phyloP scores from a whole-genome alignment of 768 basidiomycete species.

The Hemileccinum rubropunctum region DNA sequence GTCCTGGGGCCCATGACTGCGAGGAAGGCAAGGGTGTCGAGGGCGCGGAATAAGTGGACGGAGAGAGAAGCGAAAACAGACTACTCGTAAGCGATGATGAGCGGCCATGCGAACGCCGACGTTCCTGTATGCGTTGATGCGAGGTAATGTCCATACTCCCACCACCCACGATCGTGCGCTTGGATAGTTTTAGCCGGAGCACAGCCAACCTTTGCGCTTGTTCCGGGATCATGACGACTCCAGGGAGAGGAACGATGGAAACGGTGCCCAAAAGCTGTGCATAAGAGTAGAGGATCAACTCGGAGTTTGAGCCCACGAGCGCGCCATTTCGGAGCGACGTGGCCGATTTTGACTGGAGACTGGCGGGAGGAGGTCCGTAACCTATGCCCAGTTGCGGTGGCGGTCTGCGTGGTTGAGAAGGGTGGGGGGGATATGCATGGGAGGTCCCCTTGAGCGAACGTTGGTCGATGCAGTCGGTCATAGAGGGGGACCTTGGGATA shows the following conservation, averaged over 20 bases:
- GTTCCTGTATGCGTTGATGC: constrained; percentile 21
- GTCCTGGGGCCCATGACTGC: constrained; percentile 22
- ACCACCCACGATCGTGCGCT: constrained; percentile 47
- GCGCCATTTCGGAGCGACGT: constrained; percentile 38
- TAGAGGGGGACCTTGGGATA: constrained; percentile 26
- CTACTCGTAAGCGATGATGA: constrained; percentile 53
- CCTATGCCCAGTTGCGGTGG: constrained; percentile 48
- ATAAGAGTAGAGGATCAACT: constrained; percentile 82
- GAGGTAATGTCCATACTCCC: constrained; percentile 79
- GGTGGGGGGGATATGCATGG: constrained; percentile 35
- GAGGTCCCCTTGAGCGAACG: constrained; percentile 25
- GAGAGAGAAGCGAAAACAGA: constrained; percentile 46
- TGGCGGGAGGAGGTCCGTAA: constrained; percentile 34
- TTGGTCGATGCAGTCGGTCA: constrained; percentile 28
- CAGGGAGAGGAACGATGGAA: constrained; percentile 49
- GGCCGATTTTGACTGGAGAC: constrained; percentile 11
- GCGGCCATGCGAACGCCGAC: constrained; percentile 42
- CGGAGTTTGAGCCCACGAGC: constrained; percentile 50
- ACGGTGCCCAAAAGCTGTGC: constrained; percentile 74
- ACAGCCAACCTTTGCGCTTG: constrained; percentile 44
- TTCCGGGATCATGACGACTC: constrained; percentile 39
- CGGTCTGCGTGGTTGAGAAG: constrained; percentile 30
- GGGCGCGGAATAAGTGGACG: constrained; percentile 31
- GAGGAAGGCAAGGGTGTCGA: constrained; percentile 22
- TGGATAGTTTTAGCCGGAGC: constrained; percentile 50